Evolutionary conservation across 2,329 filamentous ascomycete genomes (phyloP).

Genomic region (Aspergillus sp.): DNA sequence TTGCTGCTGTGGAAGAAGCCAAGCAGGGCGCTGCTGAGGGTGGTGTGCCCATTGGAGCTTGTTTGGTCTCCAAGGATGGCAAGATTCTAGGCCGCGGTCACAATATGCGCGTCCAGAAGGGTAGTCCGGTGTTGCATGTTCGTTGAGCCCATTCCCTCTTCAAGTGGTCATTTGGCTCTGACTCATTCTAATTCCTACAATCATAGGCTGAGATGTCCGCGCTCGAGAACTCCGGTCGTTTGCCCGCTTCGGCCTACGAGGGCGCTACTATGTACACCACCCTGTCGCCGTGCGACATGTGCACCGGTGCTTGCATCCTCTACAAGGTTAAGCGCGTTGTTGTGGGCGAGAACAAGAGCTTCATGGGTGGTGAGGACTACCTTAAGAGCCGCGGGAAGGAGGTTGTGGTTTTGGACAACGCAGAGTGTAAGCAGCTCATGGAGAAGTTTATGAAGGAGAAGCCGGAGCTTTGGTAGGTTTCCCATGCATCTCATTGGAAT

Average conservation of each 20-base stretch:
- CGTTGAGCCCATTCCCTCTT: slow-evolving; percentile 26
- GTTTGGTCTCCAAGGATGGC: slow-evolving; percentile 68
- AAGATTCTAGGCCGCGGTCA: slow-evolving; percentile 71
- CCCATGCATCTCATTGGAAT: background rate
- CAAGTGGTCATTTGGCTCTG: background rate
- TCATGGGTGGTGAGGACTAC: slow-evolving; percentile 72
- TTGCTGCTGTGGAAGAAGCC: slow-evolving; percentile 60
- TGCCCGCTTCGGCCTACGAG: slow-evolving; percentile 68
- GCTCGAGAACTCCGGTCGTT: slow-evolving; percentile 72
- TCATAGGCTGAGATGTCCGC: slow-evolving; percentile 71
- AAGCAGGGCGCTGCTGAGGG: slow-evolving; percentile 58
- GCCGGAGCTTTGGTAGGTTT: slow-evolving; percentile 67
- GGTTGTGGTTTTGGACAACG: slow-evolving; percentile 68
- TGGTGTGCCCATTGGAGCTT: slow-evolving; percentile 61
- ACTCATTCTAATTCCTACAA: too few species aligned
- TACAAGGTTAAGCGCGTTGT: slow-evolving; percentile 75
- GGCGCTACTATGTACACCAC: slow-evolving; percentile 83
- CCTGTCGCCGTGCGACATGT: slow-evolving; percentile 79
- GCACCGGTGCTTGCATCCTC: slow-evolving; percentile 73
- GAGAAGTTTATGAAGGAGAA: slow-evolving; percentile 70
- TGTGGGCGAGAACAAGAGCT: slow-evolving; percentile 75
- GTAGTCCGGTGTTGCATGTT: slow-evolving; percentile 71
- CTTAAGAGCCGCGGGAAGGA: slow-evolving; percentile 69
- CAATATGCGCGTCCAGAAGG: slow-evolving; percentile 74
- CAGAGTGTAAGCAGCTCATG: slow-evolving; percentile 70